Evolutionary conservation across 2,329 filamentous ascomycete genomes (phyloP), one percentile per base, ranked within the genome.

Genomic region (Elsinoe necatrix): DNA sequence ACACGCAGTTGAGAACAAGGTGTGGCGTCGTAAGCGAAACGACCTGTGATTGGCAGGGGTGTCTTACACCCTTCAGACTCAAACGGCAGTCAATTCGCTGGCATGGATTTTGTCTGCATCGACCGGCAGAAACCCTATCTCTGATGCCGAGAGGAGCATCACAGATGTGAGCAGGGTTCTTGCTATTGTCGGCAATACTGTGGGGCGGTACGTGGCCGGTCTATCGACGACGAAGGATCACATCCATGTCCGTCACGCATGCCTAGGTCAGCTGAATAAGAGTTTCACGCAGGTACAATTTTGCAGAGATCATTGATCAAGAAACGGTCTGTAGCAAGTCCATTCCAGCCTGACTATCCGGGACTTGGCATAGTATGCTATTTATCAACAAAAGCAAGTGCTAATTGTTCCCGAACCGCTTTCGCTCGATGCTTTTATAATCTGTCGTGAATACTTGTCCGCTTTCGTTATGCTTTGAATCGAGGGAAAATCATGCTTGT

Each of bases 1-100:
- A 50, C 25, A 34, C 16, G 48, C 48, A 35, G 31, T 39, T 7
- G 9, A 23, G 29, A 52, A 37, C 34, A 52, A 52, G 48, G 48
- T 52, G 48, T 52, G 48, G 48, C 48, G 48, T 5, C 48, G 34
- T 39, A 52, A 37, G 48, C 29, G 48, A 52, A 21, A 12, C 45
- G 25, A 18, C 20, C n/a, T n/a, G 41, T 45, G 41, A 45, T 45
- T 45, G 41, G 41, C 41, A 45, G 41, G 41, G 9, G 12, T 45
- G 41, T 45, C 41, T 45, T 25, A 25, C n/a, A 25, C 41, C 3
- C 9, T 27, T 45, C 23, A 21, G 25, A 31, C 45, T 50, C 45
- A 23, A 21, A 7, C 21, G 9, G 9, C 20, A 45, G n/a, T 25
- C 25, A 9, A 45, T 45, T 45, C 41, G 41, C 23, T 45, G 41